phyloP scores from a whole-genome alignment of 73 alveolate species.

The Paramecium sexaurelia region DNA sequence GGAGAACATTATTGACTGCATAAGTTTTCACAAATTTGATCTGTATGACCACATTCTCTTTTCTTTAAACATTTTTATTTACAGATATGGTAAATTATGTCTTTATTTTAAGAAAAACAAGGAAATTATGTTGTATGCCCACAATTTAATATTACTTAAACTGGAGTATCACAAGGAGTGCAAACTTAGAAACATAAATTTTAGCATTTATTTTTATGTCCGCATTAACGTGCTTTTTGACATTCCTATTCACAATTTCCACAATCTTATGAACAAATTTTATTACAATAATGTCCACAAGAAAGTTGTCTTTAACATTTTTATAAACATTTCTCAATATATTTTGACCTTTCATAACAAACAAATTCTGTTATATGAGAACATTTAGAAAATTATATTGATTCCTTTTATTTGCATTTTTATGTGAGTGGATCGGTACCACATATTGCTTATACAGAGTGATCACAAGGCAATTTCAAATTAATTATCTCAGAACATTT shows the following conservation, averaged over 20 bases:
- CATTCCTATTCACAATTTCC: conserved; percentile 74
- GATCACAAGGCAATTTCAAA: conserved; percentile 57
- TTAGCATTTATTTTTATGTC: neutral
- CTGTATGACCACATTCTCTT: neutral
- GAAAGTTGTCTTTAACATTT: neutral
- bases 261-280: conserved; percentile 73
- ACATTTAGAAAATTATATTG: conserved; percentile 59
- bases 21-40: neutral
- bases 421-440: neutral
- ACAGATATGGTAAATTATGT: neutral
- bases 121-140: neutral
- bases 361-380: conserved; percentile 74
- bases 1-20: neutral
- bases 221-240: neutral
- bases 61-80: neutral
- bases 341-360: neutral
- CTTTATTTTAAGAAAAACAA: neutral
- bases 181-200: neutral
- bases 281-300: conserved; percentile 82
- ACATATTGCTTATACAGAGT: neutral
- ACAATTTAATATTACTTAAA: neutral
- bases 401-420: conserved; percentile 30
- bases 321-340: neutral
- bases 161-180: neutral
- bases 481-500: conserved; percentile 12